Conservation (phyloP, 2,329 filamentous ascomycete genomes). For the Lecanoromycetidae sp. region DNA sequence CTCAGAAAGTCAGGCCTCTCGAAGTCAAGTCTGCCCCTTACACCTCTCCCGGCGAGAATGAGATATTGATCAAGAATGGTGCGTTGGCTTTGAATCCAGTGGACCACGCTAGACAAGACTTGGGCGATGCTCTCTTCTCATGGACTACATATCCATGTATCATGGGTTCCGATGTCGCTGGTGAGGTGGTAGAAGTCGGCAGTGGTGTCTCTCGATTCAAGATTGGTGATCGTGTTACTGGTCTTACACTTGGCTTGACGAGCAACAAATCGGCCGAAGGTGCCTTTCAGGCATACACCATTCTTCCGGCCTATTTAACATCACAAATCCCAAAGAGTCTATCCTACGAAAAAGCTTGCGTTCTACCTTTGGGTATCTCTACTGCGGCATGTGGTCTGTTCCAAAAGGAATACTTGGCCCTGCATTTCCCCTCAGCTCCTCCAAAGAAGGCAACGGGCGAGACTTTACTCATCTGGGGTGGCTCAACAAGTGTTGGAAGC, state of each 20-base stretch:
- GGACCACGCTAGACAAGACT: constrained; percentile 27
- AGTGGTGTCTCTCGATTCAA: constrained; percentile 20
- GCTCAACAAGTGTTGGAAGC: constrained; percentile 35
- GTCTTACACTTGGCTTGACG: constrained; percentile 17
- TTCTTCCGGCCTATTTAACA: constrained; percentile 20
- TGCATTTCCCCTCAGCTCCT: constrained; percentile 15
- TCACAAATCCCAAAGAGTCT: constrained; percentile 22
- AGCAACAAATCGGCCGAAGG: constrained; percentile 7
- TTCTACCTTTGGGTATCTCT: constrained; percentile 25
- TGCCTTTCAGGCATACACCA: constrained; percentile 25
- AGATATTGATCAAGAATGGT: constrained; percentile 26
- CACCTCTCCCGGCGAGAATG: constrained; percentile 19
- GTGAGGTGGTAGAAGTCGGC: constrained; percentile 24
- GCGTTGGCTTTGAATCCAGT: constrained; percentile 30
- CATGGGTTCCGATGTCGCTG: constrained; percentile 23
- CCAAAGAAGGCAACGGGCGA: constrained; percentile 22
- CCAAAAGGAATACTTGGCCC: constrained; percentile 19
- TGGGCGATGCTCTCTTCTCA: constrained; percentile 18
- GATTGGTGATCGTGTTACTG: constrained; percentile 25
- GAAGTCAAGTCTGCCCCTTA: constrained; percentile 11
- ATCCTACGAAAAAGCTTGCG: constrained; percentile 23
- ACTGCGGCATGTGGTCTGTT: constrained; percentile 25
- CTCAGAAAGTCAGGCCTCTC: constrained; percentile 4
- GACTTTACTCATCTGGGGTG: constrained; percentile 38
- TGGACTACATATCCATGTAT: constrained; percentile 21